Evolutionary conservation across 768 basidiomycete species (phyloP).

Genomic region (Tricholoma hemisulphureum): DNA sequence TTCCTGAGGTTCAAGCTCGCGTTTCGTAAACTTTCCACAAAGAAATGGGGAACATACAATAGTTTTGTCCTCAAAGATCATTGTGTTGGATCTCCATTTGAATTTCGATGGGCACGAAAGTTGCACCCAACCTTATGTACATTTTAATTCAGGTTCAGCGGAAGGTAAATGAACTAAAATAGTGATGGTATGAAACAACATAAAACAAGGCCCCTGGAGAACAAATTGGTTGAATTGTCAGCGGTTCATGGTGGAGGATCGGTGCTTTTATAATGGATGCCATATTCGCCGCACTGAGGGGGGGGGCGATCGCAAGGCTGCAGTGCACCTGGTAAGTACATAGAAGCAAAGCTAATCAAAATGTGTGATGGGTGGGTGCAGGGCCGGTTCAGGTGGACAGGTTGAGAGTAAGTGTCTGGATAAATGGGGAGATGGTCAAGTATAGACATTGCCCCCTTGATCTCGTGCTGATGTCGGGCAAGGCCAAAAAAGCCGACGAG

Average conservation of each 20-base stretch:
- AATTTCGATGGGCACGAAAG: not conserved
- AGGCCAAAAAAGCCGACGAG: not conserved
- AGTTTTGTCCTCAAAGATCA: too few relatives aligned
- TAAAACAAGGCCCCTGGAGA: not conserved
- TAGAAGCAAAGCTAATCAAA: not conserved
- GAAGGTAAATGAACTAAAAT: not conserved
- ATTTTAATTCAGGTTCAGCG: not conserved
- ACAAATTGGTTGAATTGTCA: not conserved
- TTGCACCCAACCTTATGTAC: not conserved
- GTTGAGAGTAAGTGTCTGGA: not conserved
- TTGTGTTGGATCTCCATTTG: not conserved
- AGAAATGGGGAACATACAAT: not conserved
- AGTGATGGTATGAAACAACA: not conserved
- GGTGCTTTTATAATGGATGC: too few relatives aligned
- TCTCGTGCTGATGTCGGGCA: conserved; percentile 2
- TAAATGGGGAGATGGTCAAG: not conserved
- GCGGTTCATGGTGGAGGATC: too few relatives aligned
- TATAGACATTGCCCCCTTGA: not conserved
- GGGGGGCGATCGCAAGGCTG: not conserved
- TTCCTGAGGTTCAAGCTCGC: conserved; percentile 40
- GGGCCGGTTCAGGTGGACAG: too few relatives aligned
- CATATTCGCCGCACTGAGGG: not conserved
- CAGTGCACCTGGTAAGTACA: not conserved
- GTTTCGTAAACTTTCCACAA: conserved; percentile 30
- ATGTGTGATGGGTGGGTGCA: not conserved